A percentile compares a stretch with the other conserved stretches of the same genome.
phyloP scores from a whole-genome alignment of 495 filamentous ascomycete species.

The Xanthoparmelia taractica region DNA sequence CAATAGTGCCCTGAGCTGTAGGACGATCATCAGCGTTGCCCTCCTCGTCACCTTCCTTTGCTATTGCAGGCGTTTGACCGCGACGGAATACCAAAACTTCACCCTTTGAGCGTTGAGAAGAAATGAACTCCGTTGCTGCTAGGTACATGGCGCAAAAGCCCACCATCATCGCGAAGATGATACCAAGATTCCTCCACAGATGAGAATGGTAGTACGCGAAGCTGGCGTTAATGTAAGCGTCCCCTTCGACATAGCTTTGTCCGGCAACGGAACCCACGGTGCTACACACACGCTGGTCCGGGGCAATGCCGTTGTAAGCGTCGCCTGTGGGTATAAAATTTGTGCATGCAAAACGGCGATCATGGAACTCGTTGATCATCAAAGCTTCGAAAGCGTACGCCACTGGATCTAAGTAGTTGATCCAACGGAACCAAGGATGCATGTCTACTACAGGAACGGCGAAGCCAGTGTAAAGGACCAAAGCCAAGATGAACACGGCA shows the following conservation, averaged over 20 bases:
- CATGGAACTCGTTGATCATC: conserved; percentile 84
- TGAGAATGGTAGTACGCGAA: conserved; percentile 55
- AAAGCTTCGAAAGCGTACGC: conserved; percentile 80
- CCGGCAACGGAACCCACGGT: conserved; percentile 57
- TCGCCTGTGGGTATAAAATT: conserved; percentile 50
- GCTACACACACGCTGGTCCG: conserved; percentile 48
- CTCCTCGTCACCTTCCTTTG: conserved; percentile 49
- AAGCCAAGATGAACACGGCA: conserved; percentile 69
- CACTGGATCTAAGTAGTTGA: conserved; percentile 80
- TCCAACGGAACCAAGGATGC: conserved; percentile 58
- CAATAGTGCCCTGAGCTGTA: conserved; percentile 31
- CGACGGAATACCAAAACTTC: conserved; percentile 83
- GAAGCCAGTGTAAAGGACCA: conserved; percentile 88
- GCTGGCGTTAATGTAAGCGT: conserved; percentile 54
- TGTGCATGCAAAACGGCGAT: conserved; percentile 56
- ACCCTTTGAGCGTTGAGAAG: conserved; percentile 73
- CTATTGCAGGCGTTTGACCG: conserved; percentile 59
- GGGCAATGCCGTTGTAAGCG: conserved; percentile 40
- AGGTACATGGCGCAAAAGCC: conserved; percentile 62
- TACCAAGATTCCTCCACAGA: conserved; percentile 77
- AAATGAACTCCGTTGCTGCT: conserved; percentile 62
- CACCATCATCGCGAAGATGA: conserved; percentile 66
- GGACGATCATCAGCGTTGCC: conserved; percentile 33
- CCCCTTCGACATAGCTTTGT: conserved; percentile 49
- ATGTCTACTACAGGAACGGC: conserved; percentile 57